Conservation (phyloP, 2,329 filamentous ascomycete genomes). For the Colletotrichum tabaci region DNA sequence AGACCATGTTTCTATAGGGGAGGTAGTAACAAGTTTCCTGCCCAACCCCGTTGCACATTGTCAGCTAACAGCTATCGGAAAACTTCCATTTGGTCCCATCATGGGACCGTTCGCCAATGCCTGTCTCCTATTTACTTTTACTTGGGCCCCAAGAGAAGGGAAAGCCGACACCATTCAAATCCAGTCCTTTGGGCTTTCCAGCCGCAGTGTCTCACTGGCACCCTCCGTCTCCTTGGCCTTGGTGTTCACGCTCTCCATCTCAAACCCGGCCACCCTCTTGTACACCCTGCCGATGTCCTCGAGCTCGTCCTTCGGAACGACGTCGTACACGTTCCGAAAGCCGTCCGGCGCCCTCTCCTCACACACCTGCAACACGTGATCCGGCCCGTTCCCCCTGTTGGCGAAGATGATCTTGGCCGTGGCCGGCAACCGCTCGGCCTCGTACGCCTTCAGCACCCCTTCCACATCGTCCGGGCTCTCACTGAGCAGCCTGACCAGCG, state of each 20-base stretch:
- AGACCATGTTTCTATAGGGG: too few species aligned
- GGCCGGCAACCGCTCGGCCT: conserved; percentile 23
- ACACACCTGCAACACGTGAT: conserved; percentile 29
- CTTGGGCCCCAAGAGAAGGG: accelerated
- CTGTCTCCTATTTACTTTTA: too few species aligned
- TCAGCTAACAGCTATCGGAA: too few species aligned
- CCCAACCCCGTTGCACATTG: too few species aligned
- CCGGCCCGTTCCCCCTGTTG: conserved; percentile 27
- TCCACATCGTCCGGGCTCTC: conserved; percentile 9
- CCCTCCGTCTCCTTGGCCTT: conserved; percentile 21
- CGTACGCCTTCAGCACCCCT: conserved; percentile 20
- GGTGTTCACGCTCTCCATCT: conserved; percentile 28
- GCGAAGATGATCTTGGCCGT: conserved; percentile 30
- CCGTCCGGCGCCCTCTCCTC: conserved; percentile 29
- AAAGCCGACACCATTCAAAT: not conserved
- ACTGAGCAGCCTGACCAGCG: conserved; percentile 13
- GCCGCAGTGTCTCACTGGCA: conserved; percentile 8
- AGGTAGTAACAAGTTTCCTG: too few species aligned
- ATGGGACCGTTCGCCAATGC: accelerated
- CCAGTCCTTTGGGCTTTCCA: conserved; percentile 20
- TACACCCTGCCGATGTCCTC: conserved; percentile 25
- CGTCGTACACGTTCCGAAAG: conserved; percentile 22
- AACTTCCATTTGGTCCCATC: not conserved
- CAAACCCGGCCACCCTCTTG: conserved; percentile 31
- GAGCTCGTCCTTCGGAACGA: conserved; percentile 25